Conservation (phyloP, 2,329 filamentous ascomycete species). For the Paraphoma sp. region DNA sequence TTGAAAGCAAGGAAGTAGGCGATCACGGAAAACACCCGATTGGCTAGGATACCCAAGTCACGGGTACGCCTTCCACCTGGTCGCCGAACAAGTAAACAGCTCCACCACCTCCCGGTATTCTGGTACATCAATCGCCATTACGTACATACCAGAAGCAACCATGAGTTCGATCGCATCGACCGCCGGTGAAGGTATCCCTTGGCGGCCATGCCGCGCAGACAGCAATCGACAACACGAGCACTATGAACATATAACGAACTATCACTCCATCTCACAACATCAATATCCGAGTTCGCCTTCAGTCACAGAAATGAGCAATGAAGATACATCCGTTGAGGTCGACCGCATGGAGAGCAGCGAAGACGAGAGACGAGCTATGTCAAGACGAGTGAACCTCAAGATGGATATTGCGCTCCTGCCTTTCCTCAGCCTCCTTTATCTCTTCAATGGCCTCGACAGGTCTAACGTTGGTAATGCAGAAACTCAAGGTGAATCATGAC, state of each 20-base stretch:
- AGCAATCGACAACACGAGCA: background rate
- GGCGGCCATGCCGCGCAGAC: background rate
- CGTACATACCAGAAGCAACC: background rate
- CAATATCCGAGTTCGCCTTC: background rate
- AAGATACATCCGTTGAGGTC: background rate
- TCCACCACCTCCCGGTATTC: background rate
- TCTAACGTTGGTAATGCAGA: conserved; percentile 36
- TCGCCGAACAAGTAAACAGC: background rate
- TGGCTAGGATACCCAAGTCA: background rate
- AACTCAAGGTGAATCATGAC: conserved; percentile 23
- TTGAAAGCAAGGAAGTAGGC: conserved; percentile 1
- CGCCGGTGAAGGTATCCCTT: background rate
- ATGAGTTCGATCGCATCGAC: background rate
- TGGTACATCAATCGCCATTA: background rate
- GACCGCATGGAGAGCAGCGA: background rate
- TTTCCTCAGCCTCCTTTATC: conserved; percentile 25
- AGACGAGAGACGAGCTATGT: background rate
- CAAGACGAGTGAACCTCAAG: conserved; percentile 21
- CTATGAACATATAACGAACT: background rate
- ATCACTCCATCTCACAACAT: background rate
- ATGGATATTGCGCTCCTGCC: conserved; percentile 30
- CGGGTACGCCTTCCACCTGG: background rate
- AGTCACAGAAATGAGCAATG: background rate
- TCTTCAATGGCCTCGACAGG: conserved; percentile 33
- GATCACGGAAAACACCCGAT: background rate